These are phyloP conservation scores for Quercus mongolica DNA, from an alignment of 306 rosid species.

Conservation along the genomic window DNA sequence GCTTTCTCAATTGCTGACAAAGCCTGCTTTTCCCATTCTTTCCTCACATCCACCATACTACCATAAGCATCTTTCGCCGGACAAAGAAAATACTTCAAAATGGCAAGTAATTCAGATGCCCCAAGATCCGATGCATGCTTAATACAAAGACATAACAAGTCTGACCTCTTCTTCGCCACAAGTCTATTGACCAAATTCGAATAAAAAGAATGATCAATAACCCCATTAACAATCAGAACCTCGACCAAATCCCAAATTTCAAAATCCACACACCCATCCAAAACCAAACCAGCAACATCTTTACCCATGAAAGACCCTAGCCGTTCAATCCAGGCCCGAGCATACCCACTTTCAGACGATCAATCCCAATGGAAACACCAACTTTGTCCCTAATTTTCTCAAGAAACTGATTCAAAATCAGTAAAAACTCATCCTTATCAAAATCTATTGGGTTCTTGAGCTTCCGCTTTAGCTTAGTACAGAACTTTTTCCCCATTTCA, in stretches of 20 bases:
- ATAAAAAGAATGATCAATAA: conserved; percentile 47
- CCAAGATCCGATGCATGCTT: conserved; percentile 65
- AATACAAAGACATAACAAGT: conserved; percentile 62
- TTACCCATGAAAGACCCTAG: conserved; percentile 44
- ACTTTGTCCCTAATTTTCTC: conserved; percentile 40
- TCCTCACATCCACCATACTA: conserved; percentile 51
- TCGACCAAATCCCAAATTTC: conserved; percentile 78
- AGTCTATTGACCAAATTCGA: conserved; percentile 42
- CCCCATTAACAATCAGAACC: conserved; percentile 54
- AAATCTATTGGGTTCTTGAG: conserved; percentile 33
- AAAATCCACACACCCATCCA: conserved; percentile 56
- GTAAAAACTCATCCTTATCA: conserved; percentile 45
- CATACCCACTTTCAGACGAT: conserved; percentile 29
- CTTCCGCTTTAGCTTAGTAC: conserved; percentile 42
- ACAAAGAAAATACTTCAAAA: conserved; percentile 71
- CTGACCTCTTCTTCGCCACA: conserved; percentile 54
- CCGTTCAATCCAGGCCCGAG: conserved; percentile 41
- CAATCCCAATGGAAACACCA: conserved; percentile 38
- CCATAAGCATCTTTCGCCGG: conserved; percentile 40
- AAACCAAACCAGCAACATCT: conserved; percentile 56
- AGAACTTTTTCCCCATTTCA: conserved; percentile 51
- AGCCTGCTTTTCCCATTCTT: conserved; percentile 79
- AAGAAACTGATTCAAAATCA: conserved; percentile 47
- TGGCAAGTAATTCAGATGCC: conserved; percentile 50
- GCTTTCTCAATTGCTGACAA: conserved; percentile 53